Evolutionary conservation across 495 filamentous ascomycete genomes (phyloP).

Genomic region (Gamarada debralockiae): DNA sequence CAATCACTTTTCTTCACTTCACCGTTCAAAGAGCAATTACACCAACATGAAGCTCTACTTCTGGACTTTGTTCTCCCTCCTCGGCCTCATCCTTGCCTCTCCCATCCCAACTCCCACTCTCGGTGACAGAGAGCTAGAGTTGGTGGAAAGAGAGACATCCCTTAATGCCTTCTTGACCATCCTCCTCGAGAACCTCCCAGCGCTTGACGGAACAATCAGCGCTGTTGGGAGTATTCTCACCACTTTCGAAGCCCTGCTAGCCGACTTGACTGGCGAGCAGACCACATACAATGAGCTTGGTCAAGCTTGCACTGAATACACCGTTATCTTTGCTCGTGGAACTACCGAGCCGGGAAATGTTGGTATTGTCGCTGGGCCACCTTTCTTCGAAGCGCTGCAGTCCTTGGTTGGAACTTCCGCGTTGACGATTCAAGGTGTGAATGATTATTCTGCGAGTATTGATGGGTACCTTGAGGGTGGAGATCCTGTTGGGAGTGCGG

Average conservation of each 20-base stretch:
- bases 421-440: conserved; percentile 53
- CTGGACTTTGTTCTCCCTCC: conserved; percentile 7
- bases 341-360: conserved; percentile 53
- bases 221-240: conserved; percentile 20
- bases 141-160: conserved; percentile 23
- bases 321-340: conserved; percentile 58
- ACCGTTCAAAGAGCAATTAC: not conserved
- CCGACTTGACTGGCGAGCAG: conserved; percentile 24
- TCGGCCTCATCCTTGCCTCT: conserved; percentile 9
- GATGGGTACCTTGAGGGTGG: conserved; percentile 43
- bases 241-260: conserved; percentile 22
- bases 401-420: conserved; percentile 29
- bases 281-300: conserved; percentile 42
- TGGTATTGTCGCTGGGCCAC: conserved; percentile 46
- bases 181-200: conserved; percentile 27
- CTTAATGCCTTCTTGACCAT: conserved; percentile 26
- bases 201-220: conserved; percentile 20
- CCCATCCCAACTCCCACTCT: conserved; percentile 9
- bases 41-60: conserved; percentile 7
- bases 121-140: not conserved
- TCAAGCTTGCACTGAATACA: conserved; percentile 40
- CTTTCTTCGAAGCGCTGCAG: conserved; percentile 45
- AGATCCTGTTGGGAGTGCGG: conserved; percentile 35
- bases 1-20: not conserved
- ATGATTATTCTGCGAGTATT: conserved; percentile 37